phyloP scores from a whole-genome alignment of 2,329 filamentous ascomycete species.

The Cucurbitaria berberidis region DNA sequence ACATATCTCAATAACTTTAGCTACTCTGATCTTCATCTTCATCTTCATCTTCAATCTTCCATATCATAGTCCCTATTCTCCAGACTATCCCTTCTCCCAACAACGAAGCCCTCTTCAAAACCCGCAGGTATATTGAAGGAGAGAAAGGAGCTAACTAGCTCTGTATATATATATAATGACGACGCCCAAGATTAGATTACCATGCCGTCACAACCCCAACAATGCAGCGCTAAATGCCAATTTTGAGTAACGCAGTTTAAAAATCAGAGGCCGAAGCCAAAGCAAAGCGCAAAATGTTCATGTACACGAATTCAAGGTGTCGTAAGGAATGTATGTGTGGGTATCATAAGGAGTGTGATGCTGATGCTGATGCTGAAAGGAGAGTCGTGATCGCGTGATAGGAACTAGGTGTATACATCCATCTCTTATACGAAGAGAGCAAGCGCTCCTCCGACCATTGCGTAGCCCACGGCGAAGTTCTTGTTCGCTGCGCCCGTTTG shows the following conservation, averaged over 20 bases:
- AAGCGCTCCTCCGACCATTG: conserved; percentile 44
- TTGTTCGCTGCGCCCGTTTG: conserved; percentile 47
- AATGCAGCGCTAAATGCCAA: background rate
- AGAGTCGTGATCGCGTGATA: conserved; percentile 6
- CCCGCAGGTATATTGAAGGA: background rate
- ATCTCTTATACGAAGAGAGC: conserved; percentile 34
- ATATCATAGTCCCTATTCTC: no score
- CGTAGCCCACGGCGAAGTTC: conserved; percentile 17
- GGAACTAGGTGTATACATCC: background rate
- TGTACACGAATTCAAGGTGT: background rate
- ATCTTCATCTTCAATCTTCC: no score
- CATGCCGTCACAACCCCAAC: background rate
- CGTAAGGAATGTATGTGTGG: background rate
- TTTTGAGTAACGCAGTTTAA: background rate
- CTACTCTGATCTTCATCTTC: no score
- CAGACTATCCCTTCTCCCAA: background rate
- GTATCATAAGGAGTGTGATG: conserved; percentile 3
- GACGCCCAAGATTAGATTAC: background rate
- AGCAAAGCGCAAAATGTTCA: background rate
- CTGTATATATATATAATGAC: background rate
- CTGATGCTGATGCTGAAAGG: background rate
- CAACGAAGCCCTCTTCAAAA: background rate
- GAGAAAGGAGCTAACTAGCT: background rate
- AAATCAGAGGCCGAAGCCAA: background rate
- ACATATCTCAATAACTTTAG: no score